Evolutionary conservation across 169 alveolate genomes (phyloP), one percentile per base, ranked within the genome.

Genomic region (Plasmodium vivax): DNA sequence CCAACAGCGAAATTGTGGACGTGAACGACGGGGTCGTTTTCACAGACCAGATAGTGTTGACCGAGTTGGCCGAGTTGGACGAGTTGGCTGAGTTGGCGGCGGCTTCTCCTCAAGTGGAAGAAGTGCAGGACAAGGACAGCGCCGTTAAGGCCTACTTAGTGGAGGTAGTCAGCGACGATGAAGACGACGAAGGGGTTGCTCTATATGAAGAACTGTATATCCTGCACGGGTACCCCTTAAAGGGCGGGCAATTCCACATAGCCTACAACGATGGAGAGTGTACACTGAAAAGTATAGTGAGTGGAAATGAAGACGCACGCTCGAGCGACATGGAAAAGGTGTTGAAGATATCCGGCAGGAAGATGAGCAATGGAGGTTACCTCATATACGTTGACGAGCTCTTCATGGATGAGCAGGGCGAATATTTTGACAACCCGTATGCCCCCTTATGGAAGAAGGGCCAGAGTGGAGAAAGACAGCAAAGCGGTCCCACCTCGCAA

Each of bases 251-350:
- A 5, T 84, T 45, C 34, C 34, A 73, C 16, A 73, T 84, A 58
- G 30, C 2, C 8, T 47, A 36, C 56, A 10, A n/a, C n/a, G 16
- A 73, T 12, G 84, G 77, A 1, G 43, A 36, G 68, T 87, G 62
- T 34, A 27, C 32, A 34, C n/a, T 87, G 5, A 58, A 45, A 5
- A 9, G 81, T 54, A 14, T 32, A 54, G 1, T 30, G 12, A 36
- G 30, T 5, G 87, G 71, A 12, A 32, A 77, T 75, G 47, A 77
- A 32, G 41, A n/a, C 8, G 2, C 43, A 7, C 36, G 43, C 3
- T 4, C 58, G 45, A 43, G 45, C 19, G 93, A 34, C 32, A 47
- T 87, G 23, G 85, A 87, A 36, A 41, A 74, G 10, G 41, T 87
- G 10, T 5, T 75, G 12, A 74, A 47, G 32, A 34, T 79, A 47